Evolutionary conservation across 106 monocot species (phyloP), one percentile per base, ranked within the genome.

Genomic region (Dendrobium chrysotoxum): DNA sequence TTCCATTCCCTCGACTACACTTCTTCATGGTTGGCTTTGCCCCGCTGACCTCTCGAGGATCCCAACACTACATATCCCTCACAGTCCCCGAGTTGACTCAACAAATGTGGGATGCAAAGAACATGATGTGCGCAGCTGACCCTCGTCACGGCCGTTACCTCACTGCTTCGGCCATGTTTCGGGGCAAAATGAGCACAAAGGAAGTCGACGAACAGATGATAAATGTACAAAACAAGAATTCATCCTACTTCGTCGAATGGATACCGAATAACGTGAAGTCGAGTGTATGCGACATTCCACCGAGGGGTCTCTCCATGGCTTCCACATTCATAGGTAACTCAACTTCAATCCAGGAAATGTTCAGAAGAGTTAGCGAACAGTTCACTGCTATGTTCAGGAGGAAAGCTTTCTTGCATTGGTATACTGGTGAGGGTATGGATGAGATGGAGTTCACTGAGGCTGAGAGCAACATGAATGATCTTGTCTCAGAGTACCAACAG

Each of bases 181-280:
- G 79, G 4, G 79, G 79, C 0, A 79, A 66, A 4, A 79, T 79
- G 79, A 79, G 79, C 79, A 79, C 79, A 5, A 79, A 79, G 42
- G 79, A 79, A 23, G 79, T 79, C 12, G 79, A 79, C 12, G 79
- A 79, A 41, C 64, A 79, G 42, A 61, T 79, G 23, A 79, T 66
- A 40, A 25, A 80, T 18, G 91, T 88, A 28, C 91, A 91, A 81
- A 91, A 88, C 85, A 91, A 91, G 86, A 91, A 88, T 86, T 88
- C 91, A 40, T 91, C 91, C 77, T 91, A 91, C 86, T 91, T 91
- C 65, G 91, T 91, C 23, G 91, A 91, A 82, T 91, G 91, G 91
- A 91, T 91, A 58, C 91, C 91, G 16, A 91, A 91, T 88, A 91
- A 91, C 58, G 91, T 91, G 58, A 91, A 91, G 85, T 86, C 86